These are phyloP conservation scores for Geotrichum australiense DNA, from an alignment of 1,139 yeast genomes.

Conservation along the genomic window DNA sequence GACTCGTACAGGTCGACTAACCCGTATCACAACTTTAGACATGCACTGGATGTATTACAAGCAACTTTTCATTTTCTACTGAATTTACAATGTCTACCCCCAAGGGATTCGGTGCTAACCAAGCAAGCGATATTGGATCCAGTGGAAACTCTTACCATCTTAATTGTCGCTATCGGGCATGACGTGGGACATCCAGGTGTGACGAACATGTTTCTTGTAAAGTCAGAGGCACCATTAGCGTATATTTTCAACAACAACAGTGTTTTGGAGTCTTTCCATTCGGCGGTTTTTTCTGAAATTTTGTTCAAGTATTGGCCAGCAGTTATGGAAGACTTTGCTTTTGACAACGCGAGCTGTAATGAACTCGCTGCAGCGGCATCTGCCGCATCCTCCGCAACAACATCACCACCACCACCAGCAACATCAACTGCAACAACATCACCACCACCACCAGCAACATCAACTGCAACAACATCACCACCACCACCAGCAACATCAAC, in stretches of 20 bases:
- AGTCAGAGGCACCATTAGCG: conserved; percentile 61
- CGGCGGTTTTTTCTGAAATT: conserved; percentile 57
- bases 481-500: no score
- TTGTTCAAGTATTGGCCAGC: conserved; percentile 59
- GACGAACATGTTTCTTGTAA: conserved; percentile 65
- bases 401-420: no score
- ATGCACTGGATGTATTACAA: conserved; percentile 92
- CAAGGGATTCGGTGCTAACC: background rate
- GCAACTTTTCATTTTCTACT: conserved; percentile 67
- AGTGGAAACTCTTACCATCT: conserved; percentile 49
- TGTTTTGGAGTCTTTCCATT: conserved; percentile 78
- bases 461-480: no score
- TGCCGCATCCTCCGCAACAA: no score
- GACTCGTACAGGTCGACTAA: conserved; percentile 77
- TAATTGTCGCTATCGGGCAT: conserved; percentile 86
- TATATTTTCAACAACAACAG: conserved; percentile 55
- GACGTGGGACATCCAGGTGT: conserved; percentile 97
- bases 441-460: no score
- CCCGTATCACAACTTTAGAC: conserved; percentile 91
- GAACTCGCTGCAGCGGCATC: no score
- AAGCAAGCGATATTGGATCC: conserved; percentile 25
- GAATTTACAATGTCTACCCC: conserved; percentile 43
- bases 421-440: no score
- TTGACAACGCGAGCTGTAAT: no score
- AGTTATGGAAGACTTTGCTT: conserved; percentile 7